These are phyloP conservation scores for Phytophthora boehmeriae DNA, from an alignment of 352 stramenopile genomes.

Conservation along the genomic window DNA sequence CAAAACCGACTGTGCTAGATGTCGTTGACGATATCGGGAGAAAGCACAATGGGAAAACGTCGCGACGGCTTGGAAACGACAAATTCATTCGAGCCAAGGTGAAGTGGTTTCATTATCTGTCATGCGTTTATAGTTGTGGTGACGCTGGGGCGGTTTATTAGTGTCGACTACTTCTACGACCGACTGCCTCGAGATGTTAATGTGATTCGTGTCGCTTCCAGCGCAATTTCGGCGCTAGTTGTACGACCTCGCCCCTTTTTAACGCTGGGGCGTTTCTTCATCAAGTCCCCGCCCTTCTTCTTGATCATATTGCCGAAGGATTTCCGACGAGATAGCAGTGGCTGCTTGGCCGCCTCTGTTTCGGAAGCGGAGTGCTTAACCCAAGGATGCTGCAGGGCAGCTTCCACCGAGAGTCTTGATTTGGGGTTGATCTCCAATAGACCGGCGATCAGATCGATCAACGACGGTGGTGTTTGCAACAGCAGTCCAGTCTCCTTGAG, in stretches of 20 bases:
- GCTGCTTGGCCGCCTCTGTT: conserved; percentile 6
- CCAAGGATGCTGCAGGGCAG: conserved; percentile 66
- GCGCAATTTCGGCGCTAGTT: conserved; percentile 57
- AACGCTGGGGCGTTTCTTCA: conserved; percentile 26
- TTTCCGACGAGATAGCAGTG: conserved; percentile 25
- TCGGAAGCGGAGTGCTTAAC: conserved; percentile 21
- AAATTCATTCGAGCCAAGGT: not conserved
- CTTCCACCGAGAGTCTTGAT: conserved; percentile 51
- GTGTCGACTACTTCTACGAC: conserved; percentile 14
- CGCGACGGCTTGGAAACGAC: conserved; percentile 26
- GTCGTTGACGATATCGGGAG: not conserved
- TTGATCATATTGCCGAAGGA: conserved; percentile 30
- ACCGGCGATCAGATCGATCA: conserved; percentile 51
- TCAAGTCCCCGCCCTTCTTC: conserved; percentile 36
- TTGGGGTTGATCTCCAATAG: conserved; percentile 56
- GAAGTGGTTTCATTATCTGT: conserved; percentile 23
- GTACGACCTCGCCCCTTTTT: conserved; percentile 35
- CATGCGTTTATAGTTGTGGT: conserved; percentile 25
- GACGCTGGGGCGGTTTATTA: conserved; percentile 2
- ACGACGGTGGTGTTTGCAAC: conserved; percentile 24
- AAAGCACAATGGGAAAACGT: conserved; percentile 5
- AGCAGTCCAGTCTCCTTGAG: conserved; percentile 39
- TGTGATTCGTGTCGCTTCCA: conserved; percentile 61
- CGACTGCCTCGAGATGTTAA: conserved; percentile 39
- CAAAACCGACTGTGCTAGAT: conserved; percentile 2